These are phyloP conservation scores for Trichosporon sp. DNA, from an alignment of 1,284 basidiomycete genomes.

Conservation along the genomic window DNA sequence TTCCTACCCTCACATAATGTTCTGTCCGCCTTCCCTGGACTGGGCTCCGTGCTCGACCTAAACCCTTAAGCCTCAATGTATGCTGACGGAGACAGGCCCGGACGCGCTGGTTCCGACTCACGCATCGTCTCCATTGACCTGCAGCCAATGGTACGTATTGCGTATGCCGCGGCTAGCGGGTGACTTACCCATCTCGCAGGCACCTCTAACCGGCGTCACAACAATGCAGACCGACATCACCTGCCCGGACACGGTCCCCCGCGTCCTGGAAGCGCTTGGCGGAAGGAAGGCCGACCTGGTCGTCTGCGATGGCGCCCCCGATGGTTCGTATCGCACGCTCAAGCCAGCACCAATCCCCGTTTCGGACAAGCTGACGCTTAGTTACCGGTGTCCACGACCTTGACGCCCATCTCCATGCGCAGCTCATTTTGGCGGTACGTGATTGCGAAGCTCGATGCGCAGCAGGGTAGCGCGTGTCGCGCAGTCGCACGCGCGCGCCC, in stretches of 20 bases:
- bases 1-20: constrained; percentile 25
- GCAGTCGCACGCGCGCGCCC: neutral
- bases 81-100: constrained; percentile 20
- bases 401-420: constrained; percentile 64
- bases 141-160: constrained; percentile 60
- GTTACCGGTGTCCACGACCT: constrained; percentile 64
- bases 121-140: constrained; percentile 63
- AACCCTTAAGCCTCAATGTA: neutral
- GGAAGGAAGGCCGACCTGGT: constrained; percentile 61
- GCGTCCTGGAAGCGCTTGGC: constrained; percentile 59
- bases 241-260: constrained; percentile 59
- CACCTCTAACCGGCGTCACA: constrained; percentile 61
- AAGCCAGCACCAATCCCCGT: neutral
- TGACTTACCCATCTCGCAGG: constrained; percentile 43
- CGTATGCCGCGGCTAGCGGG: neutral
- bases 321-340: constrained; percentile 52
- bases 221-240: constrained; percentile 64
- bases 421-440: constrained; percentile 61
- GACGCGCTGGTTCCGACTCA: constrained; percentile 25
- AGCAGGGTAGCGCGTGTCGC: neutral
- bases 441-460: neutral
- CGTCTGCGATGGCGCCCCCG: constrained; percentile 65
- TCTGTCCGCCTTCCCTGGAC: constrained; percentile 6
- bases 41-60: neutral
- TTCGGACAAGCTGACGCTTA: constrained; percentile 30